Evolutionary conservation across 805 yeast species (phyloP), one percentile per base, ranked within the genome.

Genomic region (Saccharomycopsis guyanensis): DNA sequence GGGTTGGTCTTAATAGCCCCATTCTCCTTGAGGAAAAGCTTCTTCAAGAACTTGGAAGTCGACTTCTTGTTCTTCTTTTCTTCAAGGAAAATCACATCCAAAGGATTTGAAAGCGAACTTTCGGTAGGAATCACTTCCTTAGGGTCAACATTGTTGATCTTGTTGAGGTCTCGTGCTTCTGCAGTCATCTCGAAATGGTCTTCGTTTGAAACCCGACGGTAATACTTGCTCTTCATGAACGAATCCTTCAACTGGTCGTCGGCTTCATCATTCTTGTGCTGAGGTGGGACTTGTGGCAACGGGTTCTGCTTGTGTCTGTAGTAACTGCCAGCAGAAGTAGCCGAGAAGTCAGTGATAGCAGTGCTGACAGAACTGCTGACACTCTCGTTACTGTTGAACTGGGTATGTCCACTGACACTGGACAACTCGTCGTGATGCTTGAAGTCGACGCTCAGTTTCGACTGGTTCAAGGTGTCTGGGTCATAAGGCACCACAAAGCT

Each of bases 311-410:
- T 82, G 59, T 86, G 94, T 57, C 95, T 73, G 39, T 80, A 78
- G 49, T 79, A 78, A 25, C 94, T 84, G 0, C 94, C 95, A 1
- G 95, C 95, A 52, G 93, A 82, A 0, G 95, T 84, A 3, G 95
- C 95, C 65, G 93, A 83, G 52, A 84, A 73, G 59, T 85, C 93
- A 31, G 76, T 71, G 63, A 71, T 60, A 7, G 68, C 58, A 2
- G 75, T 68, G 24, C 71, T 63, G 43, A 71, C 65, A 34, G 52
- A 47, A 35, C 53, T 47, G 10, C 47, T 24, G 6, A 50, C 53
- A 34, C 48, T 43, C 7, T 45, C 51, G 6, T 46, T 45, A 3
- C 50, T 47, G n/a, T 47, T 45, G 38, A 50, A 51, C 13, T 31
- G 41, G 22, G 46, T 42, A 16, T 38, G 47, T 8, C 46, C 47